phyloP scores from a whole-genome alignment of 768 basidiomycete genomes.

The Albatrellus ellisii region DNA sequence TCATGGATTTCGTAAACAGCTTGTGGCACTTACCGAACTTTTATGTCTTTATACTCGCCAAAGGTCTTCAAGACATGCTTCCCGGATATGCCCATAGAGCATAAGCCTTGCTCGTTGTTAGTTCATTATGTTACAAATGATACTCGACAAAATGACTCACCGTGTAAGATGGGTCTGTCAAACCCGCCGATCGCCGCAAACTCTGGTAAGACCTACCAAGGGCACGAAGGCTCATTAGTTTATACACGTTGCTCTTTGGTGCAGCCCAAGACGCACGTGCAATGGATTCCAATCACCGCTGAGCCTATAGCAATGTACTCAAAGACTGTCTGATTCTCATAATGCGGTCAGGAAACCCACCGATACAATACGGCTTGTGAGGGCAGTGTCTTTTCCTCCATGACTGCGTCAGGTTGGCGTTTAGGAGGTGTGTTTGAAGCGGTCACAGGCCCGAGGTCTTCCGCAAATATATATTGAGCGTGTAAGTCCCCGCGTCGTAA shows the following conservation, averaged over 20 bases:
- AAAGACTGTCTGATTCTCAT: conserved; percentile 2
- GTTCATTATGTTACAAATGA: no score
- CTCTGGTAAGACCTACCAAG: conserved; percentile 67
- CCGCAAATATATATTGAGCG: no score
- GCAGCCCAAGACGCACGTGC: conserved; percentile 38
- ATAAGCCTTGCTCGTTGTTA: conserved; percentile 40
- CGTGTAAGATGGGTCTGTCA: conserved; percentile 79
- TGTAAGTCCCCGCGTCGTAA: neutral
- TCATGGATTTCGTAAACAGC: neutral
- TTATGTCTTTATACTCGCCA: conserved; percentile 84
- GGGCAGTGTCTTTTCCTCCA: conserved; percentile 77
- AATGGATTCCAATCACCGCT: conserved; percentile 90
- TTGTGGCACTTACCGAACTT: conserved; percentile 56
- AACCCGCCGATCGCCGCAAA: conserved; percentile 96
- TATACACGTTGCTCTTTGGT: neutral
- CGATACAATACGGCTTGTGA: conserved; percentile 89
- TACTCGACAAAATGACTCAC: conserved; percentile 15
- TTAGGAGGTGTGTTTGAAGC: conserved; percentile 72
- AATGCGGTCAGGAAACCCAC: conserved; percentile 24
- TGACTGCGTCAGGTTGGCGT: conserved; percentile 70
- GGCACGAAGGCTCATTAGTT: neutral
- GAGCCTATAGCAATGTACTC: conserved; percentile 36
- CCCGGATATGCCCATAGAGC: conserved; percentile 84
- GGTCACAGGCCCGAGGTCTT: conserved; percentile 84
- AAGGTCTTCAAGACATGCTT: conserved; percentile 87